Base-by-base conservation (phyloP, 495 filamentous ascomycete genomes). In the Massariosphaeria phaeospora region DNA sequence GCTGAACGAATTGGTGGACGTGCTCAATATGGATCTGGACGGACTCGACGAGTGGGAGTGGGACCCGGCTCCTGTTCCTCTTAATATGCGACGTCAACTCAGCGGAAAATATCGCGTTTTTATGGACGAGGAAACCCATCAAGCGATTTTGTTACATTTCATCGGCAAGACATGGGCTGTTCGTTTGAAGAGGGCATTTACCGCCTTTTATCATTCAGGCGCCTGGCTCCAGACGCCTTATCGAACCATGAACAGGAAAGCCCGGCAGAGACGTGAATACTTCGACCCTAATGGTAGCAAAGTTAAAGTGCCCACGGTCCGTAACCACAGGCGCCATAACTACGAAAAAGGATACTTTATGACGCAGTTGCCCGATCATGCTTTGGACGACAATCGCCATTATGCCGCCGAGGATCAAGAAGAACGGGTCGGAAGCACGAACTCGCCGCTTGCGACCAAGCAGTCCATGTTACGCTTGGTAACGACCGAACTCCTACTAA, bases 341-440 rank as follows among this genome's bases (percentile, higher is more conserved):
- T 75, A 66, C 48, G n/a, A 64, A 15, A 42, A 66, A 1, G 36
- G 61, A 12, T 74, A 72, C 49, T 67, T 67, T 44, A 52, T 67
- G 43, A 62, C 50, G 27, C 64, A 66, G 39, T 59, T 76, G 23
- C 72, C 70, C 44, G 40, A 58, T 1, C 46, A 46, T 1, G 57
- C 57, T 0, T 18, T 31, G 13, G 57, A 56, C 12, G 42, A 62
- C 27, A 13, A 51, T 31, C 54, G 52, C n/a, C 57, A 59, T 26
- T 62, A 65, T 18, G 38, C 27, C 36, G 46, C 52, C 31, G 48
- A 25, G 1, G 1, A 40, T 10, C 36, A 55, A 13, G 47, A 56
- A 12, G 36, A 40, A 36, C 23, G n/a, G 23, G 36, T 36, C 10
- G 34, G 15, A 18, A 24, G 61, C 29, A 36, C 31, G 11, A 62